phyloP scores from a whole-genome alignment of 805 yeast species.

The Suhomyces pyralidae region DNA sequence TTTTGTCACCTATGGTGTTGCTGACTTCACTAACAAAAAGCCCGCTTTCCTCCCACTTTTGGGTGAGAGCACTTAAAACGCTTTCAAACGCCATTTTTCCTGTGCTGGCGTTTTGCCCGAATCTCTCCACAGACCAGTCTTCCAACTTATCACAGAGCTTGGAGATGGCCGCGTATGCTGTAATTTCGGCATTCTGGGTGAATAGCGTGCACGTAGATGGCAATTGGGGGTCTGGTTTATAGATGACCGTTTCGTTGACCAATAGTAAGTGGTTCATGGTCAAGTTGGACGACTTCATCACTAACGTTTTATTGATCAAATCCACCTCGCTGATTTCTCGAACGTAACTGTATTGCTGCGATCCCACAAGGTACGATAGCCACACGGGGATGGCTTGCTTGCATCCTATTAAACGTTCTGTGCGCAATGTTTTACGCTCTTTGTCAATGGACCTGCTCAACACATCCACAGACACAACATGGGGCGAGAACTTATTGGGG shows the following conservation, averaged over 20 bases:
- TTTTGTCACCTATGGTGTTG: conserved; percentile 17
- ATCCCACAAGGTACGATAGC: conserved; percentile 72
- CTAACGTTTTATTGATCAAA: conserved; percentile 56
- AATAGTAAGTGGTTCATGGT: conserved; percentile 72
- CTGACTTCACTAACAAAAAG: conserved; percentile 31
- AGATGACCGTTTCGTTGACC: conserved; percentile 85
- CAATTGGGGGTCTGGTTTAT: conserved; percentile 61
- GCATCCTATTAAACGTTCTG: conserved; percentile 88
- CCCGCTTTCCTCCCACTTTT: conserved; percentile 42
- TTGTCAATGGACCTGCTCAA: conserved; percentile 66
- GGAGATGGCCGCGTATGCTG: conserved; percentile 73
- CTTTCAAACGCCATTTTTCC: conserved; percentile 85
- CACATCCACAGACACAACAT: conserved; percentile 91
- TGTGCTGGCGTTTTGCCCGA: conserved; percentile 77
- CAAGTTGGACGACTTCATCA: conserved; percentile 81
- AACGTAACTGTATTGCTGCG: conserved; percentile 69
- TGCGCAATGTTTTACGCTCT: conserved; percentile 47
- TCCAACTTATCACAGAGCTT: conserved; percentile 79
- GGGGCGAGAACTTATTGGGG: conserved; percentile 91
- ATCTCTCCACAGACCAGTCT: conserved; percentile 88
- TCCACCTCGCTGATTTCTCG: conserved; percentile 89
- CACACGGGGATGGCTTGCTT: conserved; percentile 83
- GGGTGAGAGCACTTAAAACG: conserved; percentile 56
- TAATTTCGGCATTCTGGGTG: conserved; percentile 80
- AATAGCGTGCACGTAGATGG: conserved; percentile 58